A percentile compares a stretch with the other conserved stretches of the same genome.
phyloP scores from a whole-genome alignment of 306 rosid genomes.

The Quercus suber region DNA sequence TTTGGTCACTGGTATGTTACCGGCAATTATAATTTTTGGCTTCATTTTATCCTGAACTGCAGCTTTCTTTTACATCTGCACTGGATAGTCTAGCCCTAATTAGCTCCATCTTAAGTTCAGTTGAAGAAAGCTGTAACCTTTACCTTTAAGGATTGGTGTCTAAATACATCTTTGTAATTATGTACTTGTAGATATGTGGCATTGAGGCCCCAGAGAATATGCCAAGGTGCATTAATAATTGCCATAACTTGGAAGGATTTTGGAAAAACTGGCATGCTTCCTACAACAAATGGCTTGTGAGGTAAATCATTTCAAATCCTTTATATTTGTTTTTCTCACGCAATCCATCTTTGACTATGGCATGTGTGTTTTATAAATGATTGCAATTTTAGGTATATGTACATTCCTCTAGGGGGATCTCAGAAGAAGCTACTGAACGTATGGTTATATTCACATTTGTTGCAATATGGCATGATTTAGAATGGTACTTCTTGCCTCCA shows the following conservation, averaged over 20 bases:
- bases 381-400: slow-evolving; percentile 67
- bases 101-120: neutral
- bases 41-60: neutral
- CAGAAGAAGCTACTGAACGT: slow-evolving; percentile 70
- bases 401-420: slow-evolving; percentile 92
- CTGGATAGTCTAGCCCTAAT: neutral
- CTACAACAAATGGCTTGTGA: slow-evolving; percentile 97
- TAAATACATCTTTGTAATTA: slow-evolving; percentile 1
- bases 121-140: slow-evolving; percentile 10
- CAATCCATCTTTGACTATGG: slow-evolving; percentile 11
- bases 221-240: slow-evolving; percentile 92
- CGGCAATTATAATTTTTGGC: neutral
- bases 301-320: slow-evolving; percentile 44
- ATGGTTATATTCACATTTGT: slow-evolving; percentile 91
- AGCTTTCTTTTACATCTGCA: neutral
- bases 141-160: slow-evolving; percentile 13
- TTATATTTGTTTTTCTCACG: slow-evolving; percentile 10
- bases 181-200: slow-evolving; percentile 66
- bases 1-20: slow-evolving; percentile 83
- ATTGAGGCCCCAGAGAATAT: slow-evolving; percentile 90
- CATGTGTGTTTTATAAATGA: neutral
- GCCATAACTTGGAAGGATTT: slow-evolving; percentile 81
- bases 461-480: slow-evolving; percentile 93
- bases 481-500: slow-evolving; percentile 54
- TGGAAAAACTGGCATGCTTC: slow-evolving; percentile 99